phyloP scores from a whole-genome alignment of 2,329 filamentous ascomycete genomes.

The Cladosporium sp. region DNA sequence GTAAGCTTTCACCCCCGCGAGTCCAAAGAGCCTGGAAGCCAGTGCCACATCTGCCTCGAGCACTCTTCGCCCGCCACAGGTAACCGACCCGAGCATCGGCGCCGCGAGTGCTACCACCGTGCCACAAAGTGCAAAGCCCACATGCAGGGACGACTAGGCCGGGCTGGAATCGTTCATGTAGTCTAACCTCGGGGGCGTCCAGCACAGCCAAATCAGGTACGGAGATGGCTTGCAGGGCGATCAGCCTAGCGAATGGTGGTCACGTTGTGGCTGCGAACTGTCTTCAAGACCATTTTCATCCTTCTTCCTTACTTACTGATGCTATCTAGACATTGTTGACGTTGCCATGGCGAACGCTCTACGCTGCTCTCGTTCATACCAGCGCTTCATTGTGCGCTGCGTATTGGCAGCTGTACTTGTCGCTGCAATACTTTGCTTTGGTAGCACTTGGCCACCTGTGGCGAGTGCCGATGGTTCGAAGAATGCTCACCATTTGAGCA shows the following conservation, averaged over 20 bases:
- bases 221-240: background rate
- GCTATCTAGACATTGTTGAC: background rate
- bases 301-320: background rate
- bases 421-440: background rate
- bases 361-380: constrained; percentile 9
- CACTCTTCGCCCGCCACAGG: background rate
- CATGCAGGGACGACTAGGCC: background rate
- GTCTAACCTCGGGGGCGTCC: background rate
- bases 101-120: background rate
- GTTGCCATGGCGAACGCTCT: background rate
- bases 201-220: constrained; percentile 6
- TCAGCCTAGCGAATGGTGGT: background rate
- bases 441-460: constrained; percentile 13
- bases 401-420: background rate
- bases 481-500: background rate
- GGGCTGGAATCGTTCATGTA: background rate
- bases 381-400: background rate
- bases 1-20: background rate
- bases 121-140: background rate
- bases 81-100: background rate
- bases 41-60: background rate
- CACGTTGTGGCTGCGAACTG: background rate
- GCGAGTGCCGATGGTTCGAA: background rate
- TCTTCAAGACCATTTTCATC: background rate
- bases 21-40: background rate